A percentile compares a stretch with the other conserved stretches of the same genome.
phyloP scores from a whole-genome alignment of 2,329 filamentous ascomycete species.

The Sporothrix phasma region DNA sequence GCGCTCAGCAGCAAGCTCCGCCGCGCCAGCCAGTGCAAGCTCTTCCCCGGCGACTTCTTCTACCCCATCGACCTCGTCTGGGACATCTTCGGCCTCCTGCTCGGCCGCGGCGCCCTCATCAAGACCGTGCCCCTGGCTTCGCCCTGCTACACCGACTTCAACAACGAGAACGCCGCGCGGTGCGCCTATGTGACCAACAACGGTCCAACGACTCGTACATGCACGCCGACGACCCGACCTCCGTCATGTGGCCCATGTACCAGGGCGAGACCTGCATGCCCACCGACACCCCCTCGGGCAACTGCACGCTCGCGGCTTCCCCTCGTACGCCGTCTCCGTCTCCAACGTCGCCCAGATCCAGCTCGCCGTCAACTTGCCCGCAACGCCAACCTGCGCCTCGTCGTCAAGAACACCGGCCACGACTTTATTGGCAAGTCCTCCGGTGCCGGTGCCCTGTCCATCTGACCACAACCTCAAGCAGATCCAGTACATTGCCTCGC shows the following conservation, averaged over 20 bases:
- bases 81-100: conserved; percentile 40
- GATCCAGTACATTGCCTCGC: conserved; percentile 39
- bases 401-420: conserved; percentile 44
- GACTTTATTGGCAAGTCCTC: conserved; percentile 35
- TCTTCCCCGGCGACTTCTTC: conserved; percentile 37
- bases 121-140: conserved; percentile 42
- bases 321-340: conserved; percentile 33
- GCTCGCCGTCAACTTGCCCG: conserved; percentile 38
- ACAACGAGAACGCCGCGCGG: conserved; percentile 32
- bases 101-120: conserved; percentile 39
- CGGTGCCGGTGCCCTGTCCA: conserved; percentile 30
- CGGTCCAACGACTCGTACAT: conserved; percentile 26
- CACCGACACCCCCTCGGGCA: conserved; percentile 14
- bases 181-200: conserved; percentile 31
- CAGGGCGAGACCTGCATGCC: conserved; percentile 31
- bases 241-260: conserved; percentile 32
- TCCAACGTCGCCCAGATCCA: conserved; percentile 36
- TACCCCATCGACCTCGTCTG: conserved; percentile 43
- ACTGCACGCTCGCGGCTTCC: conserved; percentile 30
- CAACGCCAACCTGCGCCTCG: conserved; percentile 37
- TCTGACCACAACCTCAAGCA: conserved; percentile 25
- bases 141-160: conserved; percentile 39
- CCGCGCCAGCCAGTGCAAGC: conserved; percentile 16
- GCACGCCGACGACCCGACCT: conserved; percentile 30
- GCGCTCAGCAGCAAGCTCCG: not conserved